Evolutionary conservation across 495 filamentous ascomycete genomes (phyloP).

Genomic region (Penicillium soppii): DNA sequence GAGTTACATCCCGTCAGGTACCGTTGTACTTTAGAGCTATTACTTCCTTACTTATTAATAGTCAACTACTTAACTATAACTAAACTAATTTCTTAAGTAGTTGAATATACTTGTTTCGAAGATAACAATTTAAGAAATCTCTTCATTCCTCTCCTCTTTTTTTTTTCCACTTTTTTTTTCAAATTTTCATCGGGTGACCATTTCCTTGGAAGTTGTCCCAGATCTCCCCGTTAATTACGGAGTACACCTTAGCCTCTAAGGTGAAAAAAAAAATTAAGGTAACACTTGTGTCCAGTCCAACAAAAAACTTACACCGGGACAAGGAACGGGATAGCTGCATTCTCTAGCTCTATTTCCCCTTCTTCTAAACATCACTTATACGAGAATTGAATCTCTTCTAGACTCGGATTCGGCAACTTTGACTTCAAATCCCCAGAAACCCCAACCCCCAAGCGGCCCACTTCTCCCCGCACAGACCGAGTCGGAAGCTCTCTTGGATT

Average conservation of each 20-base stretch:
- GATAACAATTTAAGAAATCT: no score
- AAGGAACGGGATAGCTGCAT: not conserved
- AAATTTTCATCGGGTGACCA: not conserved
- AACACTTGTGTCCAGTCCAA: conserved; percentile 7
- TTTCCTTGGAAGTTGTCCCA: not conserved
- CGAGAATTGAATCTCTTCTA: no score
- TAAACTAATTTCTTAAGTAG: no score
- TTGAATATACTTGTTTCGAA: no score
- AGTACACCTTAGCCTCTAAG: no score
- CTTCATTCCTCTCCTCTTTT: not conserved
- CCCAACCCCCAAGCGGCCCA: conserved; percentile 8
- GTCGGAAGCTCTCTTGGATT: conserved; percentile 12
- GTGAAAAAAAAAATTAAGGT: not conserved
- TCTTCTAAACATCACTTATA: no score
- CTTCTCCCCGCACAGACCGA: conserved; percentile 31
- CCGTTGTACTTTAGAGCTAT: not conserved
- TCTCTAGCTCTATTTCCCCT: not conserved
- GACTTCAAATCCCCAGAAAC: not conserved
- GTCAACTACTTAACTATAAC: no score
- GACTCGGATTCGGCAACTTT: no score
- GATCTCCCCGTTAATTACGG: no score
- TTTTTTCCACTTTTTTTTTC: not conserved
- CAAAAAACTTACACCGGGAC: conserved; percentile 8
- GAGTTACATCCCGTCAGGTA: not conserved
- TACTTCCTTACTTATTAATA: not conserved